Evolutionary conservation across 768 basidiomycete species (phyloP).

Genomic region (Suillus spraguei): DNA sequence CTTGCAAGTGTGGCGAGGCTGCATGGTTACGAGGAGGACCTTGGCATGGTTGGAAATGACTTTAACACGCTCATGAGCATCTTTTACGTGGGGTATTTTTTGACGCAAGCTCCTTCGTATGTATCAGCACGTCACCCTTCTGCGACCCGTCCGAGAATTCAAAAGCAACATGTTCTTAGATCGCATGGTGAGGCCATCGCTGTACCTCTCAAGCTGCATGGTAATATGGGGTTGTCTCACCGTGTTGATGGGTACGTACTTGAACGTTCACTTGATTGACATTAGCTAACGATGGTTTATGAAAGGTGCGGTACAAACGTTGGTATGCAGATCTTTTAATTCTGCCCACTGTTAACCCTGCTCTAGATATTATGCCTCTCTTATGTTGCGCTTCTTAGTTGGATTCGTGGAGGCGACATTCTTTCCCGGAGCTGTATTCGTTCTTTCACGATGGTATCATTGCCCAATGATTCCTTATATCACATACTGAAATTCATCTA

Average conservation of each 20-base stretch:
- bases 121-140: constrained; percentile 23
- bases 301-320: constrained; percentile 38
- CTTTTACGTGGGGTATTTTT: constrained; percentile 67
- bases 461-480: neutral
- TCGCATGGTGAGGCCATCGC: constrained; percentile 62
- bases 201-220: constrained; percentile 67
- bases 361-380: constrained; percentile 55
- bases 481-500: neutral
- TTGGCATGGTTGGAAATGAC: constrained; percentile 57
- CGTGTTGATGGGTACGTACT: constrained; percentile 44
- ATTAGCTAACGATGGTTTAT: neutral
- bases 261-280: constrained; percentile 4
- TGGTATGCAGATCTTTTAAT: neutral
- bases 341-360: neutral
- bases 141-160: neutral
- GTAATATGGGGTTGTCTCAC: constrained; percentile 66
- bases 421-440: constrained; percentile 66
- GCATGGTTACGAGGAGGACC: constrained; percentile 67
- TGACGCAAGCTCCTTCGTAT: constrained; percentile 76
- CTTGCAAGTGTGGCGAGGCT: constrained; percentile 63
- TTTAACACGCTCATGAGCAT: constrained; percentile 70
- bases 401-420: constrained; percentile 72
- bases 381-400: constrained; percentile 72
- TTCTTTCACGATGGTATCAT: constrained; percentile 62
- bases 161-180: constrained; percentile 68